phyloP scores from a whole-genome alignment of 768 basidiomycete species.

The Rhodotorula graminis region DNA sequence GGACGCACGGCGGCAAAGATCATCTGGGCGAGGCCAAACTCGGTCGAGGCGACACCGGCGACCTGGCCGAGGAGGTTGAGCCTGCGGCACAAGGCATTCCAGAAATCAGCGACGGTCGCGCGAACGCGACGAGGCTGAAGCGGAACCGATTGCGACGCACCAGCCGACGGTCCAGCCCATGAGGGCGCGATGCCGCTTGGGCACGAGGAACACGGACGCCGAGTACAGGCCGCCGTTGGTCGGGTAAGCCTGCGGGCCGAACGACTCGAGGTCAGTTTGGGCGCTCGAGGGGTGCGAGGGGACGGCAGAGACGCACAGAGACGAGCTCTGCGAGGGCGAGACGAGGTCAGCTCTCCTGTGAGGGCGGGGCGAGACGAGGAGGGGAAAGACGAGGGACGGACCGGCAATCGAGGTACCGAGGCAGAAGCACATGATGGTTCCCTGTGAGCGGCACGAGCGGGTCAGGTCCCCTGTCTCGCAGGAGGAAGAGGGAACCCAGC shows the following conservation, averaged over 20 bases:
- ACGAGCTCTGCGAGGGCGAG: constrained; percentile 1
- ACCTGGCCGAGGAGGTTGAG: constrained; percentile 74
- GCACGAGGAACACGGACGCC: constrained; percentile 49
- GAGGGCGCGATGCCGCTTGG: constrained; percentile 45
- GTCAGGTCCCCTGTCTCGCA: constrained; percentile 5
- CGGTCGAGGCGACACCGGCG: constrained; percentile 77
- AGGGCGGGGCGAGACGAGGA: background rate
- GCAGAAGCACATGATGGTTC: constrained; percentile 39
- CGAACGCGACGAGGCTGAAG: constrained; percentile 31
- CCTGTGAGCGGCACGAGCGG: background rate
- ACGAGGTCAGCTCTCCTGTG: background rate
- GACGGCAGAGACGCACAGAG: background rate
- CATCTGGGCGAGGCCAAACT: constrained; percentile 58
- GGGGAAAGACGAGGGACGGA: constrained; percentile 28
- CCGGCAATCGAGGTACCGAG: constrained; percentile 38
- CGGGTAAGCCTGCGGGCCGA: constrained; percentile 45
- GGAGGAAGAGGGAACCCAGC: constrained; percentile 5
- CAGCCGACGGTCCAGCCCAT: constrained; percentile 49
- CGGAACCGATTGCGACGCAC: constrained; percentile 45
- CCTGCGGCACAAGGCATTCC: constrained; percentile 42
- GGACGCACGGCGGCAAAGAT: constrained; percentile 58
- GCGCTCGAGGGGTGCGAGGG: too few relatives aligned
- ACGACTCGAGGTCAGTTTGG: background rate
- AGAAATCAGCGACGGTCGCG: background rate
- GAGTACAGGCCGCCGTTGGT: constrained; percentile 52